Conservation (phyloP, 2,329 filamentous ascomycete genomes). For the Davidsoniella australis region DNA sequence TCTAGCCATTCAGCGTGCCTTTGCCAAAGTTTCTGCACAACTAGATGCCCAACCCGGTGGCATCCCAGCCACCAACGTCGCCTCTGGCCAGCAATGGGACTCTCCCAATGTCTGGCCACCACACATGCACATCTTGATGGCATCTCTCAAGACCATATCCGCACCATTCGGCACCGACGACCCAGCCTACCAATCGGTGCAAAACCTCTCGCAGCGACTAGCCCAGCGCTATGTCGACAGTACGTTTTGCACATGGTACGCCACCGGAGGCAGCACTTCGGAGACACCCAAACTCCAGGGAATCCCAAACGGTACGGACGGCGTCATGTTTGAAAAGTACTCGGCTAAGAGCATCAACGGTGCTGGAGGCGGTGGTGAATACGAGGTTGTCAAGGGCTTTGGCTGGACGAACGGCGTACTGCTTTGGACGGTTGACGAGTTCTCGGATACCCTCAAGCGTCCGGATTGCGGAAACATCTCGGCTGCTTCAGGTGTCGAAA, state of each 20-base stretch:
- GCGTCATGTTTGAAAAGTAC: conserved; percentile 58
- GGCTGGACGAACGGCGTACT: conserved; percentile 55
- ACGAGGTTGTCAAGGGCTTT: conserved; percentile 52
- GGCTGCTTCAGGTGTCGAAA: conserved; percentile 14
- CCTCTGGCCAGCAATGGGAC: conserved; percentile 51
- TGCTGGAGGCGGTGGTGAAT: conserved; percentile 49
- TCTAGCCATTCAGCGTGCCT: conserved; percentile 36
- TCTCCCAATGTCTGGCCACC: conserved; percentile 56
- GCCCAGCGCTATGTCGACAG: conserved; percentile 51
- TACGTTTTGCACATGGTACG: conserved; percentile 53
- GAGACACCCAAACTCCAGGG: conserved; percentile 33
- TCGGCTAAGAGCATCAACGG: conserved; percentile 40
- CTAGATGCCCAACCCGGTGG: conserved; percentile 36
- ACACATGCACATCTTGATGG: conserved; percentile 45
- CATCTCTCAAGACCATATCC: conserved; percentile 41
- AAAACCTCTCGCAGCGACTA: conserved; percentile 37
- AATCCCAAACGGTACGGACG: conserved; percentile 25
- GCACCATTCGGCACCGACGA: conserved; percentile 16
- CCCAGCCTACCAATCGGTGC: conserved; percentile 34
- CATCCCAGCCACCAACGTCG: conserved; percentile 44
- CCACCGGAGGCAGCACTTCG: conserved; percentile 44
- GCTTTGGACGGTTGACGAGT: conserved; percentile 47
- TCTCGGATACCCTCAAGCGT: conserved; percentile 34
- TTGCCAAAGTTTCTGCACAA: conserved; percentile 32
- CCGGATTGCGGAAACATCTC: conserved; percentile 38